phyloP scores from a whole-genome alignment of 495 filamentous ascomycete species.

The Polyplosphaeria fusca region DNA sequence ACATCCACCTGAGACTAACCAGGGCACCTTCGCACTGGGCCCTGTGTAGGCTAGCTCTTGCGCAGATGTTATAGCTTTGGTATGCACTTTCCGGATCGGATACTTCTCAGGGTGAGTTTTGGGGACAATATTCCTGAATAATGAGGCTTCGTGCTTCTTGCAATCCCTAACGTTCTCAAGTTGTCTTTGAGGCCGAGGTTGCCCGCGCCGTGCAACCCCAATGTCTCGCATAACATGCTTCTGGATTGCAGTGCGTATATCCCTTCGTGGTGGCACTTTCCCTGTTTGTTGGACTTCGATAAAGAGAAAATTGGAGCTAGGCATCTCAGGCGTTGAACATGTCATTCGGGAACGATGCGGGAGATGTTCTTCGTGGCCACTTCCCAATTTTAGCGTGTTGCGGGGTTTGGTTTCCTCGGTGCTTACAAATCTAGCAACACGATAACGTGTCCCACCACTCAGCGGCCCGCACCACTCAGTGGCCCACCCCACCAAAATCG shows the following conservation, averaged over 20 bases:
- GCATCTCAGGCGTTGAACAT: slow-evolving; percentile 9
- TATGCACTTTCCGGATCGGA: slow-evolving; percentile 4
- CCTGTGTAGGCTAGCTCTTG: slow-evolving; percentile 9
- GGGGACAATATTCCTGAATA: slow-evolving; percentile 12
- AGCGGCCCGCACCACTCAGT: no score
- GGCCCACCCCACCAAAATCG: no score
- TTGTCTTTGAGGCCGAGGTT: slow-evolving; percentile 9
- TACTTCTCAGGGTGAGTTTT: neutral
- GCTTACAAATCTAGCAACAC: slow-evolving; percentile 11
- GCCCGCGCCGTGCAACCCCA: slow-evolving; percentile 8
- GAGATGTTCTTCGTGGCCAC: slow-evolving; percentile 10
- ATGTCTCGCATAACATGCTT: slow-evolving; percentile 20
- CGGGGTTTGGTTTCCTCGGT: slow-evolving; percentile 6
- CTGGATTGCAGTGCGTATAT: slow-evolving; percentile 15
- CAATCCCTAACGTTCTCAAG: slow-evolving; percentile 11
- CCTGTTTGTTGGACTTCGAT: slow-evolving; percentile 12
- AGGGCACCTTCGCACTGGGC: slow-evolving; percentile 4
- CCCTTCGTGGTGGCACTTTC: slow-evolving; percentile 7
- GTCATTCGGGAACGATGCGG: slow-evolving; percentile 9
- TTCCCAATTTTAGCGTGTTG: slow-evolving; percentile 10
- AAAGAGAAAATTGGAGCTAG: slow-evolving; percentile 10
- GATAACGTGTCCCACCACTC: no score
- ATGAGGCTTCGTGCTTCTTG: slow-evolving; percentile 12
- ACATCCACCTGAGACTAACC: slow-evolving; percentile 9
- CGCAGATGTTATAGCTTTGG: slow-evolving; percentile 11